Base-by-base conservation (phyloP, 179 eudicot species). In the Silene vulgaris region DNA sequence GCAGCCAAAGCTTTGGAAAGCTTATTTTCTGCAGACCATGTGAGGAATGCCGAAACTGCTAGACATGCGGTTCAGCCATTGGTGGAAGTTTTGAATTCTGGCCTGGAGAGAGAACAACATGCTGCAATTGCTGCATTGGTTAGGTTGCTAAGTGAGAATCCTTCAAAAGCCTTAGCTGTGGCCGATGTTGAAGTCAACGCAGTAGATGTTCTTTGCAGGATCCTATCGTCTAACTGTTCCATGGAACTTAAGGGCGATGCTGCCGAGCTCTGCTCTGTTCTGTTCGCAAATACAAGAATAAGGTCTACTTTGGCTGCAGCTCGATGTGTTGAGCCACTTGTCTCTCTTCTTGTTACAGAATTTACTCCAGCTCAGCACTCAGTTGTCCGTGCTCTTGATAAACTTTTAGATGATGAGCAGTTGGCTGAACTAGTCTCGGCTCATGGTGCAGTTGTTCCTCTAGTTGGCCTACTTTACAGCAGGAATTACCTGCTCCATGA, bases 81-180 rank as follows among this genome's bases (percentile, higher is more conserved):
- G 85, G 98, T 96, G 78, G 99, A 96, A 80, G 89, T 96, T 71
- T 78, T 96, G 11, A 89, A 79, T 71, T 88, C 98, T 8, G 99
- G 98, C 23, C 85, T 88, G 76, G 99, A 96, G 89, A 93, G 81
- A 81, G 99, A 96, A 84, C 99, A 96, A 65, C 98, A 96, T 79
- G 99, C 99, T 77, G 97, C 98, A n/a, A 96, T 96, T 75, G 99
- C 96, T 74, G 98, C 99, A 30, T 76, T 96, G 69, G 90, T 92
- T 73, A 87, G 89, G 80, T 83, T 96, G 63, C 82, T 93, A 61
- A 87, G 91, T 77, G 99, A 90, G 40, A 96, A 93, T 75, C 91
- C 97, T 64, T 93, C 97, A 26, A 89, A 85, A 76, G 97, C 90
- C 65, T 87, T 89, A 71, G 92, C 92, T 21, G 94, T 90, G 75